Evolutionary conservation across 1,139 yeast genomes (phyloP), one percentile per base, ranked within the genome.

Genomic region (Blastobotrys proliferans): DNA sequence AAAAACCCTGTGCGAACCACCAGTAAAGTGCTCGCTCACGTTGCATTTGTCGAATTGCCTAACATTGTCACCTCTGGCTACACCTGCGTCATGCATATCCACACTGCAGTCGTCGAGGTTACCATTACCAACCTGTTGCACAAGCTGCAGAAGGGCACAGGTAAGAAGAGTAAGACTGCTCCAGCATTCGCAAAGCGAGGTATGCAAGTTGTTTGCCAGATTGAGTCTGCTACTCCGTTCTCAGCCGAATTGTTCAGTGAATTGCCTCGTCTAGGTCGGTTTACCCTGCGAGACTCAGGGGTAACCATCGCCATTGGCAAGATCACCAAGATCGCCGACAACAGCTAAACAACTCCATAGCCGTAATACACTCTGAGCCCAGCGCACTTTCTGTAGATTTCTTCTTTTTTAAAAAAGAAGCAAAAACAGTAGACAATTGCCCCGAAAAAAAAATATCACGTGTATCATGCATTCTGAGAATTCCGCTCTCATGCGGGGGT

Each of bases 31-130:
- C 95, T 88, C 68, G 98, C 98, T 4, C 97, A 92, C 68, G 79
- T 92, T 53, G 97, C 97, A 47, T 86, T 92, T 69, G 95, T 94
- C 49, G 99, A 92, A 68, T 79, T 92, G 64, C 87, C 84, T 69
- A 84, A 95, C 16, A 90, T 92, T 61, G 74, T 92, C 62, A 86
- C 98, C 9, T 81, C 94, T 43, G 99, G 99, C 50, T 92, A 82
- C 72, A 81, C 96, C 10, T 92, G 98, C 77, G 97, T 92, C 48
- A 90, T 92, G 97, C 98, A 92, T 63, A 83, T 92, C 60, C 98
- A 94, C 72, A 87, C 98, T 40, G 97, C 98, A 44, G 87, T 92
- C 60, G 97, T 92, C 69, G 98, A 92, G 69, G 96, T 92, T 44
- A 76, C 76, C 35, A 79, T 92, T 62, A 74, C 82, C 42, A 81